phyloP scores from a whole-genome alignment of 2,329 filamentous ascomycete genomes.

The Cytospora leucostoma region DNA sequence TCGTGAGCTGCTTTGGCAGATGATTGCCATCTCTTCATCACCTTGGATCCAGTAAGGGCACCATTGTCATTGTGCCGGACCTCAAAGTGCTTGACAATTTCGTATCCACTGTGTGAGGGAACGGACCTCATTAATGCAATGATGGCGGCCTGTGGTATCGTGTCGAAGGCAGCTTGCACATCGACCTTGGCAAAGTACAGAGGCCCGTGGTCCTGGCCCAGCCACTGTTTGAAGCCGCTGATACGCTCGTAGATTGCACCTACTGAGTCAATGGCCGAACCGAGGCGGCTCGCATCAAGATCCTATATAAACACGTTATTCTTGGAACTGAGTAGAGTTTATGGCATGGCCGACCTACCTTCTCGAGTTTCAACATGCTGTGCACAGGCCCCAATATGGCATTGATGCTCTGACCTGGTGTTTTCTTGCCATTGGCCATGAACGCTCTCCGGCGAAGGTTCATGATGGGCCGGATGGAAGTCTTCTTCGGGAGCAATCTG shows the following conservation, averaged over 20 bases:
- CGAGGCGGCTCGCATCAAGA: slow-evolving; percentile 62
- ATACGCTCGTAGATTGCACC: slow-evolving; percentile 77
- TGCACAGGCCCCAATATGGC: slow-evolving; percentile 66
- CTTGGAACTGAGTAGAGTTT: not conserved
- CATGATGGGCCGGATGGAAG: slow-evolving; percentile 78
- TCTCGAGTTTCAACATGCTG: slow-evolving; percentile 77
- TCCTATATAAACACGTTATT: slow-evolving; percentile 37
- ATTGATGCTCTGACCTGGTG: slow-evolving; percentile 68
- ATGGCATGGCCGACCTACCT: slow-evolving; percentile 45
- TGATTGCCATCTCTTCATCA: slow-evolving; percentile 53
- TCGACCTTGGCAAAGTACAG: slow-evolving; percentile 93
- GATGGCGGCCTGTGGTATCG: slow-evolving; percentile 80
- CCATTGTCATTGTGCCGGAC: slow-evolving; percentile 53
- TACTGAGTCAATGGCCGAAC: slow-evolving; percentile 78
- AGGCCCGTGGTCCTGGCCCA: slow-evolving; percentile 43
- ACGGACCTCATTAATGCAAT: slow-evolving; percentile 65
- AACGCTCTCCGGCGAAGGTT: slow-evolving; percentile 71
- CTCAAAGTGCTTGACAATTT: slow-evolving; percentile 73
- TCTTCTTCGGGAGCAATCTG: slow-evolving; percentile 78
- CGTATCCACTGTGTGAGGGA: slow-evolving; percentile 63
- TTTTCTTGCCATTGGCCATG: slow-evolving; percentile 52
- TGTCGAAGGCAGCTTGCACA: slow-evolving; percentile 91
- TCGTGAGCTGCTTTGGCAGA: slow-evolving; percentile 50
- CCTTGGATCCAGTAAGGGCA: slow-evolving; percentile 37
- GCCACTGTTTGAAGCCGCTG: slow-evolving; percentile 63